A percentile compares a stretch with the other conserved stretches of the same genome.
phyloP scores from a whole-genome alignment of 78 protist species.

The Dictyostelium citrinum region DNA sequence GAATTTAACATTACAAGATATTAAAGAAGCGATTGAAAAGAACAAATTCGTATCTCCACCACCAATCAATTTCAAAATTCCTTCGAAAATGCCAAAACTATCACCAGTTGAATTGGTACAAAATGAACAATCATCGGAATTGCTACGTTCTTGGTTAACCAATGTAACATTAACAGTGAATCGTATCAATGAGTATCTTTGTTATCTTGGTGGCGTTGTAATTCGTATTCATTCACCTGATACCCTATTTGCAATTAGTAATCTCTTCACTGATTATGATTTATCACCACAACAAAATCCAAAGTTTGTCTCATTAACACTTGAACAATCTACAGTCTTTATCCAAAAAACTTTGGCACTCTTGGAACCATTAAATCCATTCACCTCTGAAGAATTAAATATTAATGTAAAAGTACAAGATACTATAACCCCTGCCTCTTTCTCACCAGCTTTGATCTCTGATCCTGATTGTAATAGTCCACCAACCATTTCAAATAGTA shows the following conservation, averaged over 20 bases:
- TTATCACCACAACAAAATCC: neutral
- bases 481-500: neutral
- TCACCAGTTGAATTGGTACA: neutral
- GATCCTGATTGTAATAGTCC: conserved; percentile 4
- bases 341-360: neutral
- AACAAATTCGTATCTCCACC: conserved; percentile 70
- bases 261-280: neutral
- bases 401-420: conserved; percentile 1
- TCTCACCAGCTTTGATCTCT: neutral
- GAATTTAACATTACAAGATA: neutral
- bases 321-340: neutral
- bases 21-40: conserved; percentile 8
- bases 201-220: conserved; percentile 67
- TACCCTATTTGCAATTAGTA: neutral
- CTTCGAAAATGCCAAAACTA: neutral
- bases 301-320: neutral
- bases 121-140: neutral
- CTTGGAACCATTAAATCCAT: neutral
- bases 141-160: conserved; percentile 8
- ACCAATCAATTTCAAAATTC: conserved; percentile 46
- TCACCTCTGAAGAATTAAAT: conserved; percentile 9
- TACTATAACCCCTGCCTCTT: neutral
- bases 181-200: conserved; percentile 23
- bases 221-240: conserved; percentile 10
- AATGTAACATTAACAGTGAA: conserved; percentile 36